Percentiles rank a stretch among this genome's conserved stretches.
These are phyloP conservation scores for Cornus suecica DNA, from an alignment of 148 eudicot species.

Conservation along the genomic window DNA sequence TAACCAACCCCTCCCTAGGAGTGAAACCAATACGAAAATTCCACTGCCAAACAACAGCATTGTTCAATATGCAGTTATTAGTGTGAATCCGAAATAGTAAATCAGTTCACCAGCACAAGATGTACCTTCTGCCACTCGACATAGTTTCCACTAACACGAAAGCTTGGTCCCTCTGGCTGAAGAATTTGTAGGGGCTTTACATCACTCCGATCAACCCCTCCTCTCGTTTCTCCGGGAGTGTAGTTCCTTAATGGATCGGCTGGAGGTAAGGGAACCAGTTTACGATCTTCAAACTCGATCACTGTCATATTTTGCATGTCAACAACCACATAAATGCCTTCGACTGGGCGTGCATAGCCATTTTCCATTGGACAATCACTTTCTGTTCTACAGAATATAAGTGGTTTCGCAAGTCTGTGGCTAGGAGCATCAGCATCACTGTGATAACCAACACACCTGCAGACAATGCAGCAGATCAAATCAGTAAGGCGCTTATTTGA, in stretches of 20 bases:
- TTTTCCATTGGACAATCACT: conserved; percentile 99
- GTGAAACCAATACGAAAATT: conserved; percentile 94
- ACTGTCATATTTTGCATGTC: conserved; percentile 98
- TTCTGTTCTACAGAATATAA: conserved; percentile 91
- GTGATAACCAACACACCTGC: conserved; percentile 95
- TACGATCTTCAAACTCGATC: conserved; percentile 92
- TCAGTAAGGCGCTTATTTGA: neutral
- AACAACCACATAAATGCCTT: conserved; percentile 90
- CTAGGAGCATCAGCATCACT: conserved; percentile 93
- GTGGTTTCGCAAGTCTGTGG: conserved; percentile 93
- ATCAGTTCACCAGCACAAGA: neutral
- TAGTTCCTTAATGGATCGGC: conserved; percentile 98
- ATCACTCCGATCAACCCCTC: conserved; percentile 97
- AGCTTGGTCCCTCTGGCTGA: conserved; percentile 99
- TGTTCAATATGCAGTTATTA: neutral
- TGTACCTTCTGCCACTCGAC: conserved; percentile 76
- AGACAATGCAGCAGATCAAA: neutral
- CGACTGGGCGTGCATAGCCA: conserved; percentile 99
- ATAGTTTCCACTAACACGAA: conserved; percentile 85
- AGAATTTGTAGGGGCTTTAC: conserved; percentile 80
- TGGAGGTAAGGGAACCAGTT: conserved; percentile 94
- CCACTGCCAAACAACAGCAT: conserved; percentile 51
- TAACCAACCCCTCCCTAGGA: conserved; percentile 92
- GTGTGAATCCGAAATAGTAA: neutral
- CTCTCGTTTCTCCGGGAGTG: conserved; percentile 92